Evolutionary conservation across 768 basidiomycete genomes (phyloP).

Genomic region (Calocera viscosa): DNA sequence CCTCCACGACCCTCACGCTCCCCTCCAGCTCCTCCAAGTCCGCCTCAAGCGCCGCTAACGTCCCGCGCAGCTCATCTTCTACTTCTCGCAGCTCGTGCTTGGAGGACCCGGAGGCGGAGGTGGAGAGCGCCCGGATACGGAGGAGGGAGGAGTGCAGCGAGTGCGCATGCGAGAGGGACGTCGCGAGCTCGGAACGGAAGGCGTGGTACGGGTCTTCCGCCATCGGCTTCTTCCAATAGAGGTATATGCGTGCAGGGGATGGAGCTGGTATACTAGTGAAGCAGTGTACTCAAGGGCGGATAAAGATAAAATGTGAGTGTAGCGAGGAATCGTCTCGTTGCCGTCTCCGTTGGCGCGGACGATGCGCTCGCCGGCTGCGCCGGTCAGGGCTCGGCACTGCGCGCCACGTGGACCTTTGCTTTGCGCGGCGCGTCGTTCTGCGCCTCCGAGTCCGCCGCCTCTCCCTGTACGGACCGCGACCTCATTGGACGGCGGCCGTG

Average conservation of each 20-base stretch:
- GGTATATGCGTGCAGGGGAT: background rate
- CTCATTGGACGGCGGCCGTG: too few relatives aligned
- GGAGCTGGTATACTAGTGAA: background rate
- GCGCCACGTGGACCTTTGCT: too few relatives aligned
- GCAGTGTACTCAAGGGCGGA: background rate
- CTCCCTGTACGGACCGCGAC: too few relatives aligned
- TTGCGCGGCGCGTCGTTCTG: too few relatives aligned
- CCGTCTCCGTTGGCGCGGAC: too few relatives aligned
- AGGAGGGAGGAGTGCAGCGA: constrained; percentile 63
- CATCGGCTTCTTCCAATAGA: constrained; percentile 13
- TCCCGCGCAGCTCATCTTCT: constrained; percentile 51
- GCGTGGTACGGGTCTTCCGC: constrained; percentile 67
- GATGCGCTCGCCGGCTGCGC: too few relatives aligned
- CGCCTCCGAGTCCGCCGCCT: too few relatives aligned
- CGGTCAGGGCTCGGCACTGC: too few relatives aligned
- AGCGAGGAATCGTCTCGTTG: too few relatives aligned
- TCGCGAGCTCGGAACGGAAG: constrained; percentile 71
- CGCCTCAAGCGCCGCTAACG: constrained; percentile 63
- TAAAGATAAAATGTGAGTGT: too few relatives aligned
- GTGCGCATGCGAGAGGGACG: constrained; percentile 54
- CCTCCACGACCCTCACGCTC: constrained; percentile 86
- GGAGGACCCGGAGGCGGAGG: background rate
- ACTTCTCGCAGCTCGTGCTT: constrained; percentile 17
- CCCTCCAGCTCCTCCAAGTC: constrained; percentile 91
- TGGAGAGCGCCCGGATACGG: constrained; percentile 45